phyloP scores from a whole-genome alignment of 345 rosid species.

The Eucalyptus paniculata region DNA sequence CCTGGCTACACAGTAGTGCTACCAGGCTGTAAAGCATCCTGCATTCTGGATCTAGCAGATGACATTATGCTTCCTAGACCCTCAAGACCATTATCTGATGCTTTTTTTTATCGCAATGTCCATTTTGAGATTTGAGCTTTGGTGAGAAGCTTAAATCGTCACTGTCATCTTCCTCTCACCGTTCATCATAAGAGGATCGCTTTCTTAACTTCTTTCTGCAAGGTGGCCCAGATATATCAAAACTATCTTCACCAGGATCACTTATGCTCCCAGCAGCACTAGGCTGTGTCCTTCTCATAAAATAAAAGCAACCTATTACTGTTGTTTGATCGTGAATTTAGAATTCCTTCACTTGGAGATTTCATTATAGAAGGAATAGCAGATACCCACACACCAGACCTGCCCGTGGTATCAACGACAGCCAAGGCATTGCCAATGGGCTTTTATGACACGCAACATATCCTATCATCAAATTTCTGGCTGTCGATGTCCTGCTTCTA shows the following conservation, averaged over 20 bases:
- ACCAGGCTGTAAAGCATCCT: too few species aligned
- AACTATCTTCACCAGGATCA: constrained; percentile 48
- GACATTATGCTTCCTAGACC: too few species aligned
- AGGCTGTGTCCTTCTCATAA: constrained; percentile 35
- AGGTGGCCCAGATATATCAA: constrained; percentile 39
- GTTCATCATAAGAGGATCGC: constrained; percentile 23
- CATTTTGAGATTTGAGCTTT: constrained; percentile 22
- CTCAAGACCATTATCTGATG: constrained; percentile 11
- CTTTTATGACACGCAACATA: constrained; percentile 82
- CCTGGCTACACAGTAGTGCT: too few species aligned
- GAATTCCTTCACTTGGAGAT: constrained; percentile 70
- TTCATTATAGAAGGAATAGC: constrained; percentile 84
- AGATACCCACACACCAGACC: constrained; percentile 71
- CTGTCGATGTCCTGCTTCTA: constrained; percentile 75
- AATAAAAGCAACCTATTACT: too few species aligned
- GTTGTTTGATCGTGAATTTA: neutral
- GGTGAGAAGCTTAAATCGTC: constrained; percentile 30
- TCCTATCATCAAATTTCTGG: constrained; percentile 60
- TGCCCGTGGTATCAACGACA: constrained; percentile 72
- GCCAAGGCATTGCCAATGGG: constrained; percentile 78
- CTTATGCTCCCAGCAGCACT: constrained; percentile 43
- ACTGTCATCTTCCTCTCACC: constrained; percentile 20
- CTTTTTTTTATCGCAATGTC: constrained; percentile 4
- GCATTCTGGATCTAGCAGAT: too few species aligned
- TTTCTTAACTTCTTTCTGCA: constrained; percentile 58